These are phyloP conservation scores for Alternaria postmessia DNA, from an alignment of 2,329 filamentous ascomycete species.

Conservation along the genomic window DNA sequence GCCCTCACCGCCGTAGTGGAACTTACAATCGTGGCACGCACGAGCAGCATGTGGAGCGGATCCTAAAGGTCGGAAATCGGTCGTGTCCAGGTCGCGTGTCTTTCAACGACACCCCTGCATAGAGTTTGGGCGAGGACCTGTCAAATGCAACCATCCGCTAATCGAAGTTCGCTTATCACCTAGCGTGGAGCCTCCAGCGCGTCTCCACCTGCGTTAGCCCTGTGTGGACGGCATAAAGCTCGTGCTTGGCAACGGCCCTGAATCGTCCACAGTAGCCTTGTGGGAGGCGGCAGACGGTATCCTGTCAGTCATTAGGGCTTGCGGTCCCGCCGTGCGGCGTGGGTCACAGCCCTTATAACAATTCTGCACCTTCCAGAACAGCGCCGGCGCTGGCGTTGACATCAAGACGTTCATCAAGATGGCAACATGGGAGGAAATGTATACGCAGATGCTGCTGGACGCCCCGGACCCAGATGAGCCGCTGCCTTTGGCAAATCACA, in stretches of 20 bases:
- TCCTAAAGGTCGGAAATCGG: conserved; percentile 1
- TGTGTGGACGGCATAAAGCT: conserved; percentile 10
- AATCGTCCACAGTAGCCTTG: conserved; percentile 10
- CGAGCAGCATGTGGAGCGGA: conserved; percentile 2
- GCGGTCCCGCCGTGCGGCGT: conserved; percentile 3
- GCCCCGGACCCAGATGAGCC: conserved; percentile 40
- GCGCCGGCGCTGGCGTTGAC: conserved; percentile 10
- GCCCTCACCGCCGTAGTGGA: background rate
- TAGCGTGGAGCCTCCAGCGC: conserved; percentile 8
- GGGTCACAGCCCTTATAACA: conserved; percentile 4
- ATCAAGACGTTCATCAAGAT: conserved; percentile 16
- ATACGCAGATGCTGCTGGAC: conserved; percentile 29
- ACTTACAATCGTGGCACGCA: background rate
- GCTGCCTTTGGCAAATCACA: conserved; percentile 36
- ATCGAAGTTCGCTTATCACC: conserved; percentile 3
- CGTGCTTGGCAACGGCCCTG: conserved; percentile 14
- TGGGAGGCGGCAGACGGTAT: conserved; percentile 2
- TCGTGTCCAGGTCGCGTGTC: background rate
- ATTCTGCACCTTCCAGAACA: conserved; percentile 3
- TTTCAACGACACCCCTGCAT: background rate
- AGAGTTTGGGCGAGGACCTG: conserved; percentile 12
- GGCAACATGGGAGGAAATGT: conserved; percentile 27
- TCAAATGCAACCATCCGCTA: conserved; percentile 14
- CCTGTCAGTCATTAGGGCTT: conserved; percentile 13
- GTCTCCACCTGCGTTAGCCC: conserved; percentile 7